These are phyloP conservation scores for Lyophyllum atratum DNA, from an alignment of 768 basidiomycete species.

Conservation along the genomic window DNA sequence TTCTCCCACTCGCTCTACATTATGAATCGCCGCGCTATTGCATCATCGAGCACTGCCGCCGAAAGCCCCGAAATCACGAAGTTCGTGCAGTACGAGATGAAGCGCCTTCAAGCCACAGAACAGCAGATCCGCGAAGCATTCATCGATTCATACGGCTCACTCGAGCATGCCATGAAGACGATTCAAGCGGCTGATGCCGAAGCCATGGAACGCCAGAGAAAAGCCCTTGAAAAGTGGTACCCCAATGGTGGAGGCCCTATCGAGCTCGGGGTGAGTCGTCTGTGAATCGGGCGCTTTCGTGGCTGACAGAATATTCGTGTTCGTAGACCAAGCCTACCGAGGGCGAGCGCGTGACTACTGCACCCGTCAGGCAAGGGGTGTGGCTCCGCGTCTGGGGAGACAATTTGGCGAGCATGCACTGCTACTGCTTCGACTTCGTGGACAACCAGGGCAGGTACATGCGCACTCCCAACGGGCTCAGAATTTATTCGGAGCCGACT, in stretches of 20 bases:
- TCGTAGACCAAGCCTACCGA: not conserved
- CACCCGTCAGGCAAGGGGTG: not conserved
- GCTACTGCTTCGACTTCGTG: not conserved
- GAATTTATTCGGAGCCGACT: not conserved
- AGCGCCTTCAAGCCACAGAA: no score
- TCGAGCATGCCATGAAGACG: not conserved
- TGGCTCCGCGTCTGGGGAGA: not conserved
- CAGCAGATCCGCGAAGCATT: not conserved
- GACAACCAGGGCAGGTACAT: not conserved
- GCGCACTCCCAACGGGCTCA: not conserved
- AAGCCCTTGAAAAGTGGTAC: not conserved
- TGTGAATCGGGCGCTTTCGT: not conserved
- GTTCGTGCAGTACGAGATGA: no score
- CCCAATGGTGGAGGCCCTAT: not conserved
- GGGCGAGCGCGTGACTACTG: not conserved
- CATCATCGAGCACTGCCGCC: no score
- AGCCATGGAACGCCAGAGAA: not conserved
- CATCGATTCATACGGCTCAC: not conserved
- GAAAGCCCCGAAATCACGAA: no score
- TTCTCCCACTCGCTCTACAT: no score
- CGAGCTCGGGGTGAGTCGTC: not conserved
- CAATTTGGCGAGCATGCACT: not conserved
- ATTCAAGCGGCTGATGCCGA: not conserved
- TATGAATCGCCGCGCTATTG: no score
- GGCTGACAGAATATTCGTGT: not conserved